Percentiles rank a stretch among this genome's conserved stretches.
Conservation (phyloP, 106 monocot genomes). For the Dendrobium huoshanense region DNA sequence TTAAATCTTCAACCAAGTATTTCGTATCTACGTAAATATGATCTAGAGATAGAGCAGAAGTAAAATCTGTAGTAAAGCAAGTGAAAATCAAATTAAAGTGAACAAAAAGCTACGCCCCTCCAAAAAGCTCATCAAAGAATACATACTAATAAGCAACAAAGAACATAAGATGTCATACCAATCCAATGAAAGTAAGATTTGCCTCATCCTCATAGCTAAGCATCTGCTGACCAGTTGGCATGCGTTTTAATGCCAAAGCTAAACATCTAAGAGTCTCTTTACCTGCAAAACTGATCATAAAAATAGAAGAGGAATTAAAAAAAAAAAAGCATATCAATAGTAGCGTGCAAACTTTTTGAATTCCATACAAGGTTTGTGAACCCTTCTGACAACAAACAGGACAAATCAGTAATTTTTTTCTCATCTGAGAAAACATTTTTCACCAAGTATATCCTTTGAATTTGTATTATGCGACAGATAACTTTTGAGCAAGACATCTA, state of each 20-base stretch:
- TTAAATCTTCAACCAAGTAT: background rate
- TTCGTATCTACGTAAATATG: background rate
- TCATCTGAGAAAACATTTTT: background rate
- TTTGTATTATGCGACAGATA: background rate
- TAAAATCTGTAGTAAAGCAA: background rate
- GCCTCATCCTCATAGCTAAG: slow-evolving; percentile 81
- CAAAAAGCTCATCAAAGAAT: background rate
- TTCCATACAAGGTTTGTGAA: too few species aligned
- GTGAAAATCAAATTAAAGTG: background rate
- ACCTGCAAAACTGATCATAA: slow-evolving; percentile 69
- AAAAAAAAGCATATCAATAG: background rate
- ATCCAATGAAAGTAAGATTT: slow-evolving; percentile 96
- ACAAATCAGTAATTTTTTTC: background rate
- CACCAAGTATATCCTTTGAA: background rate
- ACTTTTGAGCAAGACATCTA: background rate
- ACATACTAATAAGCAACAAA: background rate
- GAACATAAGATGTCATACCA: slow-evolving; percentile 37
- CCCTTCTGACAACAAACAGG: background rate
- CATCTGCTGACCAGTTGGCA: slow-evolving; percentile 77
- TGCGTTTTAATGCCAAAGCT: slow-evolving; percentile 92
- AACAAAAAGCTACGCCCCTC: background rate
- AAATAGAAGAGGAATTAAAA: slow-evolving; percentile 3
- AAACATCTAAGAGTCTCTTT: slow-evolving; percentile 91
- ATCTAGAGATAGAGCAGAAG: background rate
- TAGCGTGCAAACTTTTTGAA: background rate